Evolutionary conservation across 1,284 basidiomycete genomes (phyloP).

Genomic region (Leccinum pallidistipes): DNA sequence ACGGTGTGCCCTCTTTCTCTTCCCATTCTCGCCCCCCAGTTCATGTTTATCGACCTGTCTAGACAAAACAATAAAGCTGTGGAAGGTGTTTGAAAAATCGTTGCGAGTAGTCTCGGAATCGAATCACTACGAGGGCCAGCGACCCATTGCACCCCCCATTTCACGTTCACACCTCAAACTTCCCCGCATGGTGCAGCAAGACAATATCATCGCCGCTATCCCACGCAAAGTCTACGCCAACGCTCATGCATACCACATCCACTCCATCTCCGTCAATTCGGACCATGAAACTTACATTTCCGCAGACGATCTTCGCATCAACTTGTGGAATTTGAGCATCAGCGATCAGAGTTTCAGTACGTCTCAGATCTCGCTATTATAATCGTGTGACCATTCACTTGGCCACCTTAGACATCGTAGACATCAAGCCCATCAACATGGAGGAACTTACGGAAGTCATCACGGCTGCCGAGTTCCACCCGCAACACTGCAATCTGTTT

Average conservation of each 20-base stretch:
- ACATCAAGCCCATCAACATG: constrained; percentile 99
- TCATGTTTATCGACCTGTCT: constrained; percentile 9
- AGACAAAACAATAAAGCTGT: constrained; percentile 99
- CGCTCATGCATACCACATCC: constrained; percentile 99
- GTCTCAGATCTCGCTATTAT: constrained; percentile 36
- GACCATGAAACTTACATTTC: constrained; percentile 99
- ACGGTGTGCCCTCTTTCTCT: constrained; percentile 57
- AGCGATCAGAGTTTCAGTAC: constrained; percentile 99
- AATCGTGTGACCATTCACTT: constrained; percentile 14
- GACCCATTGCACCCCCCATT: constrained; percentile 60
- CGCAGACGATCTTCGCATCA: constrained; percentile 95
- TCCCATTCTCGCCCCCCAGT: not conserved
- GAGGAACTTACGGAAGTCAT: constrained; percentile 99
- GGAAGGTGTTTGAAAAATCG: constrained; percentile 99
- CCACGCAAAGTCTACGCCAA: constrained; percentile 99
- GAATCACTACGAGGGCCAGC: constrained; percentile 85
- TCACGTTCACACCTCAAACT: constrained; percentile 65
- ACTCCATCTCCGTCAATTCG: constrained; percentile 98
- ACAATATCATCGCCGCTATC: constrained; percentile 98
- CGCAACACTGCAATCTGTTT: constrained; percentile 96
- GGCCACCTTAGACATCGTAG: constrained; percentile 84
- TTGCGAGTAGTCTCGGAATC: constrained; percentile 96
- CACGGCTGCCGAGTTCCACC: constrained; percentile 99
- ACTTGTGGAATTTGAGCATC: constrained; percentile 98
- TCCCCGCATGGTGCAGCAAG: constrained; percentile 90